Conservation (phyloP, 2,329 filamentous ascomycete genomes). For the Ceratocystis destructans region DNA sequence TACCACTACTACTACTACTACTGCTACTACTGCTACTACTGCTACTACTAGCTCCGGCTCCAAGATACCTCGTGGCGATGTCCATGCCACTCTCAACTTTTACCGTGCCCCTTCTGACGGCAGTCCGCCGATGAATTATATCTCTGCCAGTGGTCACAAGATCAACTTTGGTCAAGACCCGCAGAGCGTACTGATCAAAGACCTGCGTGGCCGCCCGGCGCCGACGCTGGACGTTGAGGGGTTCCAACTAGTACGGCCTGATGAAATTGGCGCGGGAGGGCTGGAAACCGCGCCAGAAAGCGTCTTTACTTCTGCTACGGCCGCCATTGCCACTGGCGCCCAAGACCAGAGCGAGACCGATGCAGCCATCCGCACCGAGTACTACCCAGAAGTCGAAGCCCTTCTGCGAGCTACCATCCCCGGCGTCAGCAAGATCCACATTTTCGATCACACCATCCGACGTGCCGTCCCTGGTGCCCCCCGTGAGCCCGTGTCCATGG, state of each 20-base stretch:
- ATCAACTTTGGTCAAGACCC: slow-evolving; percentile 46
- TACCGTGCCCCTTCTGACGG: slow-evolving; percentile 48
- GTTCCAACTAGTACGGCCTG: slow-evolving; percentile 48
- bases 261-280: slow-evolving; percentile 21
- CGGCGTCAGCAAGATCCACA: slow-evolving; percentile 49
- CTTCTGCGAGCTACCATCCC: slow-evolving; percentile 55
- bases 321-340: background rate
- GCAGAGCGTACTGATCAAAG: slow-evolving; percentile 47
- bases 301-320: slow-evolving; percentile 36
- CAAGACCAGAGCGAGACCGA: slow-evolving; percentile 35
- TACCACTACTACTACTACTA: too few relatives aligned
- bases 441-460: slow-evolving; percentile 88
- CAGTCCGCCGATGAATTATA: slow-evolving; percentile 49
- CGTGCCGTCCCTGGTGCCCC: slow-evolving; percentile 42
- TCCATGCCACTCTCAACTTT: slow-evolving; percentile 51
- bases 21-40: too few relatives aligned
- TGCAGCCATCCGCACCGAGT: slow-evolving; percentile 51
- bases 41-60: slow-evolving; percentile 22
- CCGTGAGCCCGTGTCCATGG: slow-evolving; percentile 56
- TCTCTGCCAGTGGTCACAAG: slow-evolving; percentile 35
- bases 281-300: slow-evolving; percentile 39
- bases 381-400: slow-evolving; percentile 73
- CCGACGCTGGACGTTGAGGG: slow-evolving; percentile 61
- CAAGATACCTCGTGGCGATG: slow-evolving; percentile 42
- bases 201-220: slow-evolving; percentile 52